Evolutionary conservation across 345 rosid genomes (phyloP), one percentile per base, ranked within the genome.

Genomic region (Gossypium anomalum): DNA sequence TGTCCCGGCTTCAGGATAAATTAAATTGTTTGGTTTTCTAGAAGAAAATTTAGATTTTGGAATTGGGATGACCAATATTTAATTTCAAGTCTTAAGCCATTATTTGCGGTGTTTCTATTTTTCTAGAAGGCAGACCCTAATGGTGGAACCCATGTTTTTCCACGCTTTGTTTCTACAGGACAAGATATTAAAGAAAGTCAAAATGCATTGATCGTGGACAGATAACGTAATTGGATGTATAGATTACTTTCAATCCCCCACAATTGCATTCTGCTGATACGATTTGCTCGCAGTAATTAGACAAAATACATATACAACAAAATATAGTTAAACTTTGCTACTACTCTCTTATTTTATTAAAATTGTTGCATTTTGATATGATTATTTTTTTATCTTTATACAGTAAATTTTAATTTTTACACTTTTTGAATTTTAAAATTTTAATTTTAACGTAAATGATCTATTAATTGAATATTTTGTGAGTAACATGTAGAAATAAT

Each of bases 391-490:
- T 5, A 4, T 34, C 7, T 34, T 1, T 29, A 3, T 29, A 34
- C 41, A 0, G 41, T 34, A 34, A 34, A 4, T 4, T 34, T 34
- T 34, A 34, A 34, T 34, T 34, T 4, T 34, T 34, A 34, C 5
- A 34, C 0, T 34, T 34, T 34, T 6, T 0, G 0, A 34, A 4
- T 5, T 34, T 34, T 4, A 0, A 34, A 34, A 34, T 5, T 34
- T 34, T 0, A 34, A 34, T 5, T 5, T 34, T 34, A 34, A 34
- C 1, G 0, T 34, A 34, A 34, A 34, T 34, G 1, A 4, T 34
- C 0, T 1, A 5, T 34, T 34, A 34, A 34, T 34, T 34, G 0
- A 0, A 34, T 34, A 4, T 34, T 34, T 5, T 5, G 0, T 6
- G 7, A 34, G 7, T 34, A 34, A 6, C 7, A 34, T 34, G 7